Conservation (phyloP, 2,329 filamentous ascomycete genomes). For the Penicillium sp. region DNA sequence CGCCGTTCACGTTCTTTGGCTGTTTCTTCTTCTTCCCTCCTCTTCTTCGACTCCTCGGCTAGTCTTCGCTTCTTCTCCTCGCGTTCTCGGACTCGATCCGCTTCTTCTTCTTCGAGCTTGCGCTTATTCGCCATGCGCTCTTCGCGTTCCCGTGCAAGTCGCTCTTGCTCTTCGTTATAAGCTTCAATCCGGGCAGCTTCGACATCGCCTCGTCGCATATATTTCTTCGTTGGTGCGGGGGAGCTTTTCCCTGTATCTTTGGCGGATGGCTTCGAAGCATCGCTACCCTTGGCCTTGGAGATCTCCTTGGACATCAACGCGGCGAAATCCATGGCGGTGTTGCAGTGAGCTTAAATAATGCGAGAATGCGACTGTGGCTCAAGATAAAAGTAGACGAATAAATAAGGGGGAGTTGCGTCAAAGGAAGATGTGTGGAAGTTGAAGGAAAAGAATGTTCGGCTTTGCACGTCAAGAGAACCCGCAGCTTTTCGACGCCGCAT, state of each 20-base stretch:
- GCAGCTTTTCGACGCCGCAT: slow-evolving; percentile 15
- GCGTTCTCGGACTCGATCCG: slow-evolving; percentile 56
- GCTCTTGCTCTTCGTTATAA: slow-evolving; percentile 73
- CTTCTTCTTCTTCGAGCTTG: slow-evolving; percentile 78
- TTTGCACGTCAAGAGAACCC: slow-evolving; percentile 4
- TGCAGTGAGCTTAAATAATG: background rate
- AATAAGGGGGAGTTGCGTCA: background rate
- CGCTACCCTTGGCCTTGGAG: slow-evolving; percentile 60
- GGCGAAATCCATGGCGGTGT: slow-evolving; percentile 76
- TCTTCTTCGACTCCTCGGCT: slow-evolving; percentile 66
- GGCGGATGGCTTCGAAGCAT: slow-evolving; percentile 23
- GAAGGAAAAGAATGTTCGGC: slow-evolving; percentile 11
- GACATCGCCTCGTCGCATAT: slow-evolving; percentile 71
- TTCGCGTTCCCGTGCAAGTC: slow-evolving; percentile 61
- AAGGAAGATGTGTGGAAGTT: background rate
- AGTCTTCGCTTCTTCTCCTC: slow-evolving; percentile 75
- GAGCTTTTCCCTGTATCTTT: slow-evolving; percentile 13
- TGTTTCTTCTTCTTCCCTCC: slow-evolving; percentile 63
- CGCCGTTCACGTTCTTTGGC: slow-evolving; percentile 64
- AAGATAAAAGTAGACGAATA: background rate
- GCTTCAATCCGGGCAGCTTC: slow-evolving; percentile 72
- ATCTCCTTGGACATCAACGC: slow-evolving; percentile 89
- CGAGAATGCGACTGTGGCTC: background rate
- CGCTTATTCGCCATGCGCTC: slow-evolving; percentile 68
- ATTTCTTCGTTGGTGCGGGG: slow-evolving; percentile 54